Evolutionary conservation across 23 red algal species (phyloP), one percentile per base, ranked within the genome.

Genomic region (Gracilaria caudata): DNA sequence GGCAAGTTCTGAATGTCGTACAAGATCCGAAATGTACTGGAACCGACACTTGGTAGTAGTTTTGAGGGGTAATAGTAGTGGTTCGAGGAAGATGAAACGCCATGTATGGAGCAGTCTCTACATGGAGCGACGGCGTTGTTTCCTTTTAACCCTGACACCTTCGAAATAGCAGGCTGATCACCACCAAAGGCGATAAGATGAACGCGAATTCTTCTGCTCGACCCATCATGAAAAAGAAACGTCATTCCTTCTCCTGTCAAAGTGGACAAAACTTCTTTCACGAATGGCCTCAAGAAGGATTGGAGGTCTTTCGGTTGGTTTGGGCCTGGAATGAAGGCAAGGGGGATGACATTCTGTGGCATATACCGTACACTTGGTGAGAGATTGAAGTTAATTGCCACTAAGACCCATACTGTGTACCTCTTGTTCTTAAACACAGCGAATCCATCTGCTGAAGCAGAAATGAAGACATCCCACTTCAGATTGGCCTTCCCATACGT

Each of bases 41-140:
- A 60, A 7, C 33, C 65, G 7, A 41, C 17, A n/a, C 37, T 28
- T 3, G 17, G 8, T 20, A 39, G 24, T 2, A 82, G 26, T 66
- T 7, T 66, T 7, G 79, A 64, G 2, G 55, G 79, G 35, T 41
- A 82, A 32, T 82, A 66, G 56, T 65, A 82, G 39, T 65, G 79
- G 41, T 17, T 35, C n/a, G n/a, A n/a, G n/a, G n/a, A n/a, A n/a
- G 20, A 19, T 23, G 19, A 14, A 39, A 4, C 13, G 1, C 33
- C 79, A 4, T 82, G 56, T 7, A 82, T 82, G 16, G 21, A 29
- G 26, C 76, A 55, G 10, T 55, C 47, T 51, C 76, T n/a, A 16
- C 76, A 79, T 54, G 76, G 76, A 79, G 0, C 1, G 4, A 41
- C 57, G 7, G 28, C 24, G 16, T 57, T 51, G 21, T 79, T 37